Base-by-base conservation (phyloP, 208 protist species). In the Leishmania braziliensis region DNA sequence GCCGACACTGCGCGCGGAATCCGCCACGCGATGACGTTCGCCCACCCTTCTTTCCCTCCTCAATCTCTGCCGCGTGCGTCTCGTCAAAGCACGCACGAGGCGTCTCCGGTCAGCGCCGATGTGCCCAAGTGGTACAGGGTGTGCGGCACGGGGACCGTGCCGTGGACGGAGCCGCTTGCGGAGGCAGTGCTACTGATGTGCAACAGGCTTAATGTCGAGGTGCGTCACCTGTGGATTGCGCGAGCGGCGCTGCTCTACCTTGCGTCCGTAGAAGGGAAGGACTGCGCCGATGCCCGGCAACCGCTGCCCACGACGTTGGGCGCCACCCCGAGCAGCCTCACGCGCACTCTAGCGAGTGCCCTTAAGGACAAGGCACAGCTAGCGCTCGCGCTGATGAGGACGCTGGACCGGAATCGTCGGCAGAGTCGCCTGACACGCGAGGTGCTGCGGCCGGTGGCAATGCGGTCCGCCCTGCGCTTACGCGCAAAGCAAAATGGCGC, bases 111-210 rank as follows among this genome's bases (percentile, higher is more conserved):
- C 26, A 53, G 43, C 8, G 23, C 23, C 18, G 43, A 16, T 18
- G 69, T 12, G 26, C 14, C 23, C 9, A 10, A 23, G 51, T 53
- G 8, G 51, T 12, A 2, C 23, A 54, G 3, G 14, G 46, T 4
- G 51, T 76, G 62, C 16, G 74, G 80, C 29, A 70, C n/a, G 12
- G 82, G 82, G 8, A 1, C 69, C 16, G 72, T 85, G 20, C 53
- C 82, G 46, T 85, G 82, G 82, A 82, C 77, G n/a, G 54, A 58
- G 29, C 48, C 58, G 63, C 14, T 85, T 18, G 82, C 82, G 12
- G 72, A 85, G 39, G 29, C 77, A 6, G n/a, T 73, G 46, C 82
- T 85, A 65, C 66, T 82, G 29, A 50, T 62, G 29, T 48, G 36
- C 4, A 48, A 50, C 20, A 50, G 33, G n/a, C 26, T 77, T 39